Evolutionary conservation across 257 asterid species (phyloP).

Genomic region (Solanum rostratum): DNA sequence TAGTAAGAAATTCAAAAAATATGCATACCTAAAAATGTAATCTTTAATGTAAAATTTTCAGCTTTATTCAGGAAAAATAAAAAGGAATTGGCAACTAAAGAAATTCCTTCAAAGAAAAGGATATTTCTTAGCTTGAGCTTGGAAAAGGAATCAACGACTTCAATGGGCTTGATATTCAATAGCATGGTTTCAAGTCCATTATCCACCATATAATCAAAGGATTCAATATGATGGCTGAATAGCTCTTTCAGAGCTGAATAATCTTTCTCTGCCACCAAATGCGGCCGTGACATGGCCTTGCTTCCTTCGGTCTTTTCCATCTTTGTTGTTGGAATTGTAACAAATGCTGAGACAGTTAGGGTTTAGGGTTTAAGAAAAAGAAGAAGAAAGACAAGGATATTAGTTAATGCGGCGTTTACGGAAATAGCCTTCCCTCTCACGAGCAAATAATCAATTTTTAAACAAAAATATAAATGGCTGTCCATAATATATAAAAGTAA

Average conservation of each 20-base stretch:
- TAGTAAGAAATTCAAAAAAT: neutral
- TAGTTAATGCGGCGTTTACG: too few species aligned
- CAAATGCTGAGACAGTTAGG: neutral
- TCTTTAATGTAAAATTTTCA: neutral
- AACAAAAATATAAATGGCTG: too few species aligned
- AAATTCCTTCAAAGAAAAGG: slow-evolving; percentile 46
- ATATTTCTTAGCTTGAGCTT: slow-evolving; percentile 62
- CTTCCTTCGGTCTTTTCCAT: neutral
- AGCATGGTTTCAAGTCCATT: slow-evolving; percentile 52
- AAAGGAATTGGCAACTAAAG: neutral
- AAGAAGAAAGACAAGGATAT: neutral
- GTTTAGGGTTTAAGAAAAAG: neutral
- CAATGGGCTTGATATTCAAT: slow-evolving; percentile 43
- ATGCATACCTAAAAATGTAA: neutral
- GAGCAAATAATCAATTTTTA: too few species aligned
- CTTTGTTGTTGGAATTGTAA: neutral
- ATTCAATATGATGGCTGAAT: slow-evolving; percentile 67
- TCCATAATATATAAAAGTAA: too few species aligned
- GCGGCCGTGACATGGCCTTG: slow-evolving; percentile 35
- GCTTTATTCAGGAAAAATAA: neutral
- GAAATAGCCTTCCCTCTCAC: too few species aligned
- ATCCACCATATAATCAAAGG: slow-evolving; percentile 68
- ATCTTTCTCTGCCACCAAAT: slow-evolving; percentile 52
- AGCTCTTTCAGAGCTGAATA: slow-evolving; percentile 49
- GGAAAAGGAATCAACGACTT: slow-evolving; percentile 37